Percentiles rank a stretch among this genome's conserved stretches.
Evolutionary conservation across 2,329 filamentous ascomycete genomes (phyloP).

Genomic region (Chaetoscypha palmicola): DNA sequence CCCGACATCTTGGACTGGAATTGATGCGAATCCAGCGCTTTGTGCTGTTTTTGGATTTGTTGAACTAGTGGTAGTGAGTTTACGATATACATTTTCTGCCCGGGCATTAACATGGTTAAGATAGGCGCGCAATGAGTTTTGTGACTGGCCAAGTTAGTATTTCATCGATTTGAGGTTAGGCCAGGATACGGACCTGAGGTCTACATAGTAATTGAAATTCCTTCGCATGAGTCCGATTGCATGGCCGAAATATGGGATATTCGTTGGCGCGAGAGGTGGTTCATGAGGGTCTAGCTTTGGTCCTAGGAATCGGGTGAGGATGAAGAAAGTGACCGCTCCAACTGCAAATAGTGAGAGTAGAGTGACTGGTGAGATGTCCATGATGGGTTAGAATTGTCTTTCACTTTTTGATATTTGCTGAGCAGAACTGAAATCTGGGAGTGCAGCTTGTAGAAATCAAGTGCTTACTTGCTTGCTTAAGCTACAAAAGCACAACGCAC

Average conservation of each 20-base stretch:
- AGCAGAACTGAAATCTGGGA: too few relatives aligned
- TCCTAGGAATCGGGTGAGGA: background rate
- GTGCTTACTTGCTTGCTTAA: too few relatives aligned
- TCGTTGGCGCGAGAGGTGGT: background rate
- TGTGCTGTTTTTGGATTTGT: conserved; percentile 34
- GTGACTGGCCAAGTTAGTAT: background rate
- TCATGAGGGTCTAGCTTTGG: background rate
- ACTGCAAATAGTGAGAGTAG: too few relatives aligned
- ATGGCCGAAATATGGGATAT: background rate
- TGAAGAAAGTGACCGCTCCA: background rate
- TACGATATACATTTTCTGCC: conserved; percentile 37
- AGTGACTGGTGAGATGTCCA: too few relatives aligned
- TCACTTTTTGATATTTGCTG: too few relatives aligned
- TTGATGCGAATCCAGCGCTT: conserved; percentile 22
- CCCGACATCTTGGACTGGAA: background rate
- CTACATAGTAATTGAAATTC: background rate
- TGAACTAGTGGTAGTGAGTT: conserved; percentile 33
- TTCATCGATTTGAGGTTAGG: background rate
- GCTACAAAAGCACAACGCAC: too few relatives aligned
- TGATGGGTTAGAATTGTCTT: too few relatives aligned
- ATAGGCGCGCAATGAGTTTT: conserved; percentile 28
- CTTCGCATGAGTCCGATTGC: background rate
- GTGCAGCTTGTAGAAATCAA: too few relatives aligned
- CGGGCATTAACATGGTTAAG: conserved; percentile 36
- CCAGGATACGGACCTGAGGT: background rate